Conservation (phyloP, 768 basidiomycete species). For the Exsudoporus frostii region DNA sequence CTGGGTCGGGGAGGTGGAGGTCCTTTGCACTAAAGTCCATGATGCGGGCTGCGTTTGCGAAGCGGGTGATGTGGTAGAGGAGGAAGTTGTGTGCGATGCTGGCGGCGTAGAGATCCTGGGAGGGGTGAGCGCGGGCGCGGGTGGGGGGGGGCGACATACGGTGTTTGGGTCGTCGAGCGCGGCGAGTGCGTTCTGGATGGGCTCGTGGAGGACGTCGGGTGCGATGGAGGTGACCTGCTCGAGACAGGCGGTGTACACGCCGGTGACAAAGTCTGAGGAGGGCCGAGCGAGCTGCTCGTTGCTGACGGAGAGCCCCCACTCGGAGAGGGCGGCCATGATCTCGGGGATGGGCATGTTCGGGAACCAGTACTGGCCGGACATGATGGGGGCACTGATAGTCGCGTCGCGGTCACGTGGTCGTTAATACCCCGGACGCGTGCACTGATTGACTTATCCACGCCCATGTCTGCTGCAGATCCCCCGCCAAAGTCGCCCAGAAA, state of each 20-base stretch:
- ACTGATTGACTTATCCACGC: too few species aligned
- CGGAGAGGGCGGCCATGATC: constrained; percentile 59
- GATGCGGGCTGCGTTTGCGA: constrained; percentile 70
- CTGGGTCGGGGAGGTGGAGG: constrained; percentile 65
- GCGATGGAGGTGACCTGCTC: constrained; percentile 66
- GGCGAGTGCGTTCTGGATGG: constrained; percentile 53
- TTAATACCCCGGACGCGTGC: constrained; percentile 11
- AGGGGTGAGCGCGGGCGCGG: neutral
- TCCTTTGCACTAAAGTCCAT: constrained; percentile 78
- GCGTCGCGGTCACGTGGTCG: constrained; percentile 31
- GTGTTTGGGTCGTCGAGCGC: constrained; percentile 51
- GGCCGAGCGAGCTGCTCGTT: constrained; percentile 68
- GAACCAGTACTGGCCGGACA: constrained; percentile 50
- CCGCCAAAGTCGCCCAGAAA: constrained; percentile 1
- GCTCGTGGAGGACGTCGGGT: constrained; percentile 54
- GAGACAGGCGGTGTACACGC: constrained; percentile 68
- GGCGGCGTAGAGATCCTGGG: constrained; percentile 62
- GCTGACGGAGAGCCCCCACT: constrained; percentile 67
- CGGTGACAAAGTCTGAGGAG: constrained; percentile 65
- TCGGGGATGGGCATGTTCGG: constrained; percentile 64
- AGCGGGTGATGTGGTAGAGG: constrained; percentile 69
- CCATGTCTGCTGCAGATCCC: constrained; percentile 3
- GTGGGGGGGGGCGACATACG: constrained; percentile 35
- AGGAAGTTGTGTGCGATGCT: constrained; percentile 62
- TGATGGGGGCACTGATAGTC: neutral